A percentile compares a stretch with the other conserved stretches of the same genome.
Evolutionary conservation across 805 yeast species (phyloP).

Genomic region (Teunomyces lycoperdinae): DNA sequence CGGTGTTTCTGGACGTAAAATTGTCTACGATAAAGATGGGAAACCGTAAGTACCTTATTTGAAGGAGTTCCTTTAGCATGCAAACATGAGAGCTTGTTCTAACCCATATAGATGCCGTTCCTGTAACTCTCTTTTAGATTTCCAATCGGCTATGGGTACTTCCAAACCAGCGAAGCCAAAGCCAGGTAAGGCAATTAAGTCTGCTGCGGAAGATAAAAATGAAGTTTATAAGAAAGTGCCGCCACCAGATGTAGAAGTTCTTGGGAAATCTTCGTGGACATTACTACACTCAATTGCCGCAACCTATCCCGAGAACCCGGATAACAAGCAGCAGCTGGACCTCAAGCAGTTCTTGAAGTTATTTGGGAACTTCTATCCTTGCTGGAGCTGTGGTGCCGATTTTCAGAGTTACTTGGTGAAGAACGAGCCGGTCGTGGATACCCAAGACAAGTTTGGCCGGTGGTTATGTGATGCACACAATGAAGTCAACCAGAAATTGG

Average conservation of each 20-base stretch:
- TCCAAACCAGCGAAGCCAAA: conserved; percentile 6
- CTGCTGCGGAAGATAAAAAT: conserved; percentile 5
- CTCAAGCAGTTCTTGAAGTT: conserved; percentile 65
- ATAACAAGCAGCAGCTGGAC: conserved; percentile 60
- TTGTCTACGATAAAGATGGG: conserved; percentile 82
- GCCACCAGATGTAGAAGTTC: conserved; percentile 81
- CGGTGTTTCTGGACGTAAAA: conserved; percentile 64
- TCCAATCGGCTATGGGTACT: conserved; percentile 54
- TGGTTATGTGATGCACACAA: conserved; percentile 98
- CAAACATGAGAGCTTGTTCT: neutral
- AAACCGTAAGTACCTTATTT: conserved; percentile 67
- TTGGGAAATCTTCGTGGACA: conserved; percentile 92
- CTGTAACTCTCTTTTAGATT: conserved; percentile 80
- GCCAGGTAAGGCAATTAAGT: neutral
- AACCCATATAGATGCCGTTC: conserved; percentile 64
- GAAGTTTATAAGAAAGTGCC: conserved; percentile 37
- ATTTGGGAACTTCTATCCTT: conserved; percentile 84
- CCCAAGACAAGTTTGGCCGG: conserved; percentile 75
- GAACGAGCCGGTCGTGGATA: conserved; percentile 54
- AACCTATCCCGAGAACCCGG: conserved; percentile 72
- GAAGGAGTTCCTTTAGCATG: neutral
- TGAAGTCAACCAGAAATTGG: conserved; percentile 81
- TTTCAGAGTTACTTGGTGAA: conserved; percentile 59
- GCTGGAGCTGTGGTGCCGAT: conserved; percentile 90
- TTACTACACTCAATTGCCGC: conserved; percentile 89